A percentile compares a stretch with the other conserved stretches of the same genome.
Evolutionary conservation across 2,329 filamentous ascomycete species (phyloP).

Genomic region (Fusarium clavum): DNA sequence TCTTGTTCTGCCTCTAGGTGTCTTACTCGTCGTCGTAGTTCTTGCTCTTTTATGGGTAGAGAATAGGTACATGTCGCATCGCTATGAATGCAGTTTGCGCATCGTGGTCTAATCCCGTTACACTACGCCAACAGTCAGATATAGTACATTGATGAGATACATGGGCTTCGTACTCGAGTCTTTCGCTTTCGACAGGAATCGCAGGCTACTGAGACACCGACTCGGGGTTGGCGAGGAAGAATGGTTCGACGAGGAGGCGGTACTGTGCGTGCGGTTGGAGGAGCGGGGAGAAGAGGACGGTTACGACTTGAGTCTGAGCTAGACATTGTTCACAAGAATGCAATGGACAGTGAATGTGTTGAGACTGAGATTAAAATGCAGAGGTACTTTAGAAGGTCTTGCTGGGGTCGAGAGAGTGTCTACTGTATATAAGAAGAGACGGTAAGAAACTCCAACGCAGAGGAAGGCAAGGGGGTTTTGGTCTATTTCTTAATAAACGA

Average conservation of each 20-base stretch:
- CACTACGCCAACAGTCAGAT: not conserved
- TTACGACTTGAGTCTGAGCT: not conserved
- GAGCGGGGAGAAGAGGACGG: constrained; percentile 13
- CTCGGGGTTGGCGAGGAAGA: not conserved
- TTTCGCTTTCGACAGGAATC: constrained; percentile 18
- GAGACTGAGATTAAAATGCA: fast-evolving
- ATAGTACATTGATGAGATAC: fast-evolving
- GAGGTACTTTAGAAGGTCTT: not conserved
- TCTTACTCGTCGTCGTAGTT: not conserved
- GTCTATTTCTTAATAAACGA: not conserved
- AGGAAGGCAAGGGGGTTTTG: not conserved
- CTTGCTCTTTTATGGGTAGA: not conserved
- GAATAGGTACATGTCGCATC: not conserved
- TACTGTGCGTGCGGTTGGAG: not conserved
- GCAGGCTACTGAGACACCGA: constrained; percentile 7
- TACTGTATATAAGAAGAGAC: not conserved
- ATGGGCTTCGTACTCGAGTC: not conserved
- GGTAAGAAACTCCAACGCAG: not conserved
- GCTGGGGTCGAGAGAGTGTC: fast-evolving
- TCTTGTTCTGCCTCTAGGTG: not conserved
- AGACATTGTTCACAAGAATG: not conserved
- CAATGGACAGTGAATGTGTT: fast-evolving
- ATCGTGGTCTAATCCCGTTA: constrained; percentile 7
- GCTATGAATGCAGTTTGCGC: not conserved
- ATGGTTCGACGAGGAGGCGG: fast-evolving